Evolutionary conservation across 805 yeast species (phyloP), one percentile per base, ranked within the genome.

Genomic region (Blastobotrys chiropterorum): DNA sequence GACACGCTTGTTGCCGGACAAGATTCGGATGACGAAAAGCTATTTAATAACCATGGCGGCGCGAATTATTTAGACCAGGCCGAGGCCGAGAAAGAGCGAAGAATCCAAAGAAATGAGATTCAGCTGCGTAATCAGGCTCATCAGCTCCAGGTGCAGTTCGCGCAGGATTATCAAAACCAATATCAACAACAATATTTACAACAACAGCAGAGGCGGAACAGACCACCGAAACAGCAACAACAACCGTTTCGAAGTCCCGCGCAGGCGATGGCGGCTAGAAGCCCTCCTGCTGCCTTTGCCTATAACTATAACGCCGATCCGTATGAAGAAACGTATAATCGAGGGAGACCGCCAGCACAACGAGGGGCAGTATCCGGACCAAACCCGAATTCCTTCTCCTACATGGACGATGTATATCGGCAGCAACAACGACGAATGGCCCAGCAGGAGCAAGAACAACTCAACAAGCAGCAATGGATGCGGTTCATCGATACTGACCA

Each of bases 401-500:
- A 26, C 30, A 11, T 26, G 45, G 52, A 49, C 17, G 52, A 49
- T 20, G 38, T 38, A 11, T 14, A n/a, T 15, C 40, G 48, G 40
- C 26, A 15, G n/a, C 16, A 47, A 30, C 51, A 39, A 38, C 47
- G 46, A 21, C 3, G 38, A 22, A 5, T 21, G 30, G 52, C 31
- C 11, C 41, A 38, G n/a, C 48, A 45, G 15, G 56, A 53, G n/a
- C 48, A 50, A 17, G 50, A 48, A 21, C 20, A n/a, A 16, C 46
- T 38, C 5, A 38, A 43, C 8, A 26, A 42, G 17, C 38, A 49
- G 41, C 43, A 20, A 14, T 57, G 60, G 60, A 46, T 47, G 45
- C 47, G 47, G 16, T 56, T 47, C 21, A 53, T 57, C 42, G 53
- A 56, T 42, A 44, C 50, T 8, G 43, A 47, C 11, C 50, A 48